Conservation (phyloP, 129 eudicot genomes). For the Ambrosia trifida region DNA sequence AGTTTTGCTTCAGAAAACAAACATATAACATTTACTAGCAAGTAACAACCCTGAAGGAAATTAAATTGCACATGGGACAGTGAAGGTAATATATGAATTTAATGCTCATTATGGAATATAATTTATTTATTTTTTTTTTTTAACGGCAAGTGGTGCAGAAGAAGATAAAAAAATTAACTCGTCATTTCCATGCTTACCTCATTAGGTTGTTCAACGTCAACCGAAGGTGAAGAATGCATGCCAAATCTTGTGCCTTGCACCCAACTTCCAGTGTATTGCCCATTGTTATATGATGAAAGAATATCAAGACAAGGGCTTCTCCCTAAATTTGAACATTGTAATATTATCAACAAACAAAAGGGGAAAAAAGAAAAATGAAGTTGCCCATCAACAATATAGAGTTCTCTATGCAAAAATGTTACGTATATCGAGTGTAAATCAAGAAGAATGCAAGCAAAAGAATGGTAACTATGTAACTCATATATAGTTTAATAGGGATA, state of each 20-base stretch:
- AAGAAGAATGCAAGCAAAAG: neutral
- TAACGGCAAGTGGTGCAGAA: too few species aligned
- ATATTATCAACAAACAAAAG: constrained; percentile 12
- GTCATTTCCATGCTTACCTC: constrained; percentile 49
- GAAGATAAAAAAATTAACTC: neutral
- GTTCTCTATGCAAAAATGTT: neutral
- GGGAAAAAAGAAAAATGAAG: neutral
- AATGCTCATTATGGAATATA: neutral
- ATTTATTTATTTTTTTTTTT: too few species aligned
- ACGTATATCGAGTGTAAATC: neutral
- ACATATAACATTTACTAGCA: neutral
- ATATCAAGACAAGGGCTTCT: constrained; percentile 45
- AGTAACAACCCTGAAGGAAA: neutral
- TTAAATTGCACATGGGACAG: neutral
- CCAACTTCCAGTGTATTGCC: constrained; percentile 42
- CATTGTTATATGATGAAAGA: constrained; percentile 49
- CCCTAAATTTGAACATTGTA: constrained; percentile 41
- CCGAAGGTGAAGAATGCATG: constrained; percentile 56
- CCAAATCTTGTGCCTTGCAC: constrained; percentile 43
- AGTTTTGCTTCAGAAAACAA: neutral
- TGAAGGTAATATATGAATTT: constrained; percentile 5
- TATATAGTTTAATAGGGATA: constrained; percentile 5
- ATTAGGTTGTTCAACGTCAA: constrained; percentile 39
- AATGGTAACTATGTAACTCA: neutral
- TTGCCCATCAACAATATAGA: neutral